These are phyloP conservation scores for Ustilago vetiveriae DNA, from an alignment of 1,284 basidiomycete genomes.

Conservation along the genomic window DNA sequence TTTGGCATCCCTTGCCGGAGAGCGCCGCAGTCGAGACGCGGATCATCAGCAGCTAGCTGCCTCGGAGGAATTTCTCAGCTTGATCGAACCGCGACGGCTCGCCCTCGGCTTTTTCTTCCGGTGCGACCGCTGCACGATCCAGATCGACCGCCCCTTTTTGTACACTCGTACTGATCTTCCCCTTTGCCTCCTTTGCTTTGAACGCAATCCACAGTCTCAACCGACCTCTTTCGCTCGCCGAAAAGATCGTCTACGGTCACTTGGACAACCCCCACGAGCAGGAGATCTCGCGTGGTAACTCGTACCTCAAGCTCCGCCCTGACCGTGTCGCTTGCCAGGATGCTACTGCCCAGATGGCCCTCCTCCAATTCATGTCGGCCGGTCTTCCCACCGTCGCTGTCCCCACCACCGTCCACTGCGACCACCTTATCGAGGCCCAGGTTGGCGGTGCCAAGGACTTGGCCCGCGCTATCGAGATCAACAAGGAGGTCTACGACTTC, in stretches of 20 bases:
- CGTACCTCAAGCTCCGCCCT: slow-evolving; percentile 67
- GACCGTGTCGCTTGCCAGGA: slow-evolving; percentile 97
- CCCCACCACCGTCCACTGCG: slow-evolving; percentile 91
- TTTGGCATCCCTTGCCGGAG: no score
- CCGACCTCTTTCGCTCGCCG: slow-evolving; percentile 64
- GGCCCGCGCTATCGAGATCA: slow-evolving; percentile 88
- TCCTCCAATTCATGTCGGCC: slow-evolving; percentile 98
- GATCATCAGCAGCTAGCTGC: no score
- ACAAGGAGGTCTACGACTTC: slow-evolving; percentile 99
- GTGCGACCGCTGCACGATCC: no score
- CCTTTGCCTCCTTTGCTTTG: not conserved
- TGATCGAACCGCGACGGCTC: no score
- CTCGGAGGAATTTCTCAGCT: no score
- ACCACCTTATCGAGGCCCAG: slow-evolving; percentile 98
- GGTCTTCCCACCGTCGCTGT: slow-evolving; percentile 86
- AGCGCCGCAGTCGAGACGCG: no score
- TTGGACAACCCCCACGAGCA: slow-evolving; percentile 66
- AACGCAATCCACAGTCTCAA: slow-evolving; percentile 57
- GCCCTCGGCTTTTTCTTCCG: no score
- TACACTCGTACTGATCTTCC: not conserved
- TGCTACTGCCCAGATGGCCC: slow-evolving; percentile 99
- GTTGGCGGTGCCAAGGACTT: slow-evolving; percentile 92
- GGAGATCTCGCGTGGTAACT: slow-evolving; percentile 64
- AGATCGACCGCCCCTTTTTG: not conserved
- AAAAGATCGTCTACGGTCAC: slow-evolving; percentile 68